Percentiles rank a stretch among this genome's conserved stretches.
phyloP scores from a whole-genome alignment of 805 yeast genomes.

The Sugiyamaella smithiae region DNA sequence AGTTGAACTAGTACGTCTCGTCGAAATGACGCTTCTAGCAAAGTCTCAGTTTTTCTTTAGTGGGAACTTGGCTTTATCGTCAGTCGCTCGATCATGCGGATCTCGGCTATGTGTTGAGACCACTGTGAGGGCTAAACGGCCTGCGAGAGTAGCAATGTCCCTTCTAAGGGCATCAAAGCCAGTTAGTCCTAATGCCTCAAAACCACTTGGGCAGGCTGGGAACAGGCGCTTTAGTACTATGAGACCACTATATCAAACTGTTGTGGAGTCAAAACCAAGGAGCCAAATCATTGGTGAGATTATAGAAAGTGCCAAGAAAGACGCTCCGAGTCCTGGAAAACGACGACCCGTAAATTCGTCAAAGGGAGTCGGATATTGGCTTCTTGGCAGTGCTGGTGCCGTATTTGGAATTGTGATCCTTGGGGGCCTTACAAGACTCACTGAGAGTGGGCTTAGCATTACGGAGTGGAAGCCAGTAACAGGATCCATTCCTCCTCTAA shows the following conservation, averaged over 20 bases:
- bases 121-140: conserved; percentile 5
- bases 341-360: conserved; percentile 41
- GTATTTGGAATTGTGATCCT: conserved; percentile 95
- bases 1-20: no score
- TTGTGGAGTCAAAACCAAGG: conserved; percentile 2
- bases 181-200: no score
- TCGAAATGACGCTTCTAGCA: conserved; percentile 35
- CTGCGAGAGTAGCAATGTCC: background rate
- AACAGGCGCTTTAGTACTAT: background rate
- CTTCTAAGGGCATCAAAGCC: background rate
- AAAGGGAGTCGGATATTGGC: conserved; percentile 77
- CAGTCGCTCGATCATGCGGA: conserved; percentile 25
- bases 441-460: conserved; percentile 93
- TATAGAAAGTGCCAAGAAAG: conserved; percentile 4
- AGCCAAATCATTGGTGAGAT: conserved; percentile 7
- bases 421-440: conserved; percentile 92
- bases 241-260: background rate
- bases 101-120: conserved; percentile 13
- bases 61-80: conserved; percentile 38
- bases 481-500: conserved; percentile 87
- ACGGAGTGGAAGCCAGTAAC: conserved; percentile 99
- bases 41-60: conserved; percentile 59
- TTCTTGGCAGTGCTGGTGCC: conserved; percentile 78
- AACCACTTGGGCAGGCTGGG: no score
- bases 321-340: background rate